These are phyloP conservation scores for Lentinula sp. DNA, from an alignment of 768 basidiomycete species.

Conservation along the genomic window DNA sequence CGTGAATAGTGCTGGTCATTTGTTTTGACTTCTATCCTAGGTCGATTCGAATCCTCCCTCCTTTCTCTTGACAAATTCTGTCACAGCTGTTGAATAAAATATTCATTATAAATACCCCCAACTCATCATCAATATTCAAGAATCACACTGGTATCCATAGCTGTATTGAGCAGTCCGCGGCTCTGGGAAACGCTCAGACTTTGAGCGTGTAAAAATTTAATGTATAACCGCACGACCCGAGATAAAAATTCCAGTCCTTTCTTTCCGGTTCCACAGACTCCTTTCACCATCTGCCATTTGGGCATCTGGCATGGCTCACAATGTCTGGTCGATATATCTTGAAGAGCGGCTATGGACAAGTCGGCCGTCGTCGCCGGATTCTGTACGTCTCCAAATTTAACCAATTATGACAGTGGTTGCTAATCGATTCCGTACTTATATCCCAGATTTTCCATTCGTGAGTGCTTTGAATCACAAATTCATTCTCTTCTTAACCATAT, in stretches of 20 bases:
- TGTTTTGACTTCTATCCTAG: neutral
- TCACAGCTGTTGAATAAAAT: neutral
- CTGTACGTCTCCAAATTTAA: constrained; percentile 7
- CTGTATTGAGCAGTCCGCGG: neutral
- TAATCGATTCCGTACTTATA: neutral
- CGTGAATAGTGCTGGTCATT: neutral
- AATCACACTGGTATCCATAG: neutral
- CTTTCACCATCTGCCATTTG: constrained; percentile 10
- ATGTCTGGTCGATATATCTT: constrained; percentile 50
- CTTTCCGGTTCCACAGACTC: neutral
- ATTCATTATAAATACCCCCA: neutral
- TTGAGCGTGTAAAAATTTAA: neutral
- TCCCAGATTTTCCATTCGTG: neutral
- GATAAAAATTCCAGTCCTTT: neutral
- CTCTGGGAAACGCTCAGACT: neutral
- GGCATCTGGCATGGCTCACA: constrained; percentile 33
- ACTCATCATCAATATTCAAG: neutral
- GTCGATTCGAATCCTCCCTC: neutral
- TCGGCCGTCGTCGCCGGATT: constrained; percentile 9
- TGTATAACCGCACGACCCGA: neutral
- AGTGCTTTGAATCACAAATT: neutral
- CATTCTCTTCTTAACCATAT: neutral
- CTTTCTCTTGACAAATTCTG: neutral
- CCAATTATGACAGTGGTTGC: constrained; percentile 10
- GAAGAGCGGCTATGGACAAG: constrained; percentile 7